Conservation (phyloP, 2,329 filamentous ascomycete species). For the Fusarium redolens region DNA sequence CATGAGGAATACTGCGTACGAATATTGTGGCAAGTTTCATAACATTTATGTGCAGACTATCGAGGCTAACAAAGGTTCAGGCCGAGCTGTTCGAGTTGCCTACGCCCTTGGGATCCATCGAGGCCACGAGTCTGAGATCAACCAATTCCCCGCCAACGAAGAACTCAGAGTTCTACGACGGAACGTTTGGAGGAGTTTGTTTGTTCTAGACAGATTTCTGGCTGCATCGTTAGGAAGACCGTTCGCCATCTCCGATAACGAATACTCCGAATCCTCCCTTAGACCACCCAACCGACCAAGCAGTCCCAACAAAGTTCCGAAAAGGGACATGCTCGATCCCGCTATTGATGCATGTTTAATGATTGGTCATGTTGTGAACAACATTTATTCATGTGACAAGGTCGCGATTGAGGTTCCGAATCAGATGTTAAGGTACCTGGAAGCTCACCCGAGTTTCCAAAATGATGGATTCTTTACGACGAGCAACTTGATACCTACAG, state of each 20-base stretch:
- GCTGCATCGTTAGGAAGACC: slow-evolving; percentile 72
- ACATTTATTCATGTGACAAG: slow-evolving; percentile 69
- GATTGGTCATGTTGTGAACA: slow-evolving; percentile 68
- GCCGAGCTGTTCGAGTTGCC: slow-evolving; percentile 72
- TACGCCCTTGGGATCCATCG: slow-evolving; percentile 72
- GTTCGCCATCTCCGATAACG: slow-evolving; percentile 69
- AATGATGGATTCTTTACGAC: slow-evolving; percentile 43
- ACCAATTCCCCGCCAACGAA: slow-evolving; percentile 56
- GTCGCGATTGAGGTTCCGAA: slow-evolving; percentile 68
- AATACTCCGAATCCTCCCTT: slow-evolving; percentile 66
- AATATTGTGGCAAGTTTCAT: slow-evolving; percentile 63
- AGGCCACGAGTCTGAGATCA: slow-evolving; percentile 64
- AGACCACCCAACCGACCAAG: slow-evolving; percentile 46
- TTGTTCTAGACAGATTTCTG: slow-evolving; percentile 72
- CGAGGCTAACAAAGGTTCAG: slow-evolving; percentile 50
- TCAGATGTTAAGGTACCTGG: slow-evolving; percentile 59
- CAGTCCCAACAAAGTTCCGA: slow-evolving; percentile 1
- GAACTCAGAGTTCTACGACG: slow-evolving; percentile 60
- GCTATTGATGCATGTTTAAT: slow-evolving; percentile 68
- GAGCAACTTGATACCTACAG: slow-evolving; percentile 54
- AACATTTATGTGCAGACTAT: not conserved
- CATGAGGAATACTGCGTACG: slow-evolving; percentile 71
- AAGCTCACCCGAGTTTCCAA: slow-evolving; percentile 62
- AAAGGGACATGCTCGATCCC: slow-evolving; percentile 59
- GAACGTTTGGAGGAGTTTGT: slow-evolving; percentile 73